phyloP scores from a whole-genome alignment of 495 filamentous ascomycete genomes.

The Podospora anserina region DNA sequence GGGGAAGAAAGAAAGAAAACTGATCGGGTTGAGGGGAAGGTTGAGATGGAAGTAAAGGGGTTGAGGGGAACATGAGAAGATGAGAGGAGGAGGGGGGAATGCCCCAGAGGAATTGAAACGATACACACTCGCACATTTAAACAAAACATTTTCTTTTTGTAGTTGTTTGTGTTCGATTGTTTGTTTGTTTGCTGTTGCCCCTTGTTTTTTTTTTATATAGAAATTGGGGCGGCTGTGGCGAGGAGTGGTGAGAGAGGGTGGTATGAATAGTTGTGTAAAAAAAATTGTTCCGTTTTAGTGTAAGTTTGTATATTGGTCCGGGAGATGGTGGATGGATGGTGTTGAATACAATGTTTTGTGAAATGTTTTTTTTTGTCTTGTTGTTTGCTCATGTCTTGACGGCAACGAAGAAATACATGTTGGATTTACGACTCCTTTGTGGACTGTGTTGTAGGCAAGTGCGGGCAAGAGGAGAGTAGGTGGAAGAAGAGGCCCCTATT shows the following conservation, averaged over 20 bases:
- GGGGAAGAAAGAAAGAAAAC: background rate
- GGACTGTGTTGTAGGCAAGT: too few relatives aligned
- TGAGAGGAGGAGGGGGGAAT: background rate
- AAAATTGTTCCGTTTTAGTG: background rate
- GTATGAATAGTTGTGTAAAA: background rate
- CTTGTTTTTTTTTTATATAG: background rate
- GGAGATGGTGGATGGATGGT: background rate
- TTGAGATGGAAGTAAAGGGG: background rate
- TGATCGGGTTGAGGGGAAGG: background rate
- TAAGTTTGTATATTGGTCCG: background rate
- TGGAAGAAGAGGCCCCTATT: too few relatives aligned
- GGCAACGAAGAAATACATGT: too few relatives aligned
- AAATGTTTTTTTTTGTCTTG: background rate
- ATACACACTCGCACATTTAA: constrained; percentile 1
- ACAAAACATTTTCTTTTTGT: constrained; percentile 3
- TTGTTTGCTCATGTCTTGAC: background rate
- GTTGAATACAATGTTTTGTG: background rate
- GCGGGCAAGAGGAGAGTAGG: too few relatives aligned
- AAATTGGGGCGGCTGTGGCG: background rate
- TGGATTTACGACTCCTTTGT: too few relatives aligned
- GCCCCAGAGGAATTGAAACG: background rate
- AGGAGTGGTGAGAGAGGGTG: background rate
- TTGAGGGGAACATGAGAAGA: background rate
- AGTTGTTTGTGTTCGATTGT: background rate
- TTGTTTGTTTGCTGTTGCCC: background rate